phyloP scores from a whole-genome alignment of 192 early-diverging fungal genomes.

The Linnemannia elongata region DNA sequence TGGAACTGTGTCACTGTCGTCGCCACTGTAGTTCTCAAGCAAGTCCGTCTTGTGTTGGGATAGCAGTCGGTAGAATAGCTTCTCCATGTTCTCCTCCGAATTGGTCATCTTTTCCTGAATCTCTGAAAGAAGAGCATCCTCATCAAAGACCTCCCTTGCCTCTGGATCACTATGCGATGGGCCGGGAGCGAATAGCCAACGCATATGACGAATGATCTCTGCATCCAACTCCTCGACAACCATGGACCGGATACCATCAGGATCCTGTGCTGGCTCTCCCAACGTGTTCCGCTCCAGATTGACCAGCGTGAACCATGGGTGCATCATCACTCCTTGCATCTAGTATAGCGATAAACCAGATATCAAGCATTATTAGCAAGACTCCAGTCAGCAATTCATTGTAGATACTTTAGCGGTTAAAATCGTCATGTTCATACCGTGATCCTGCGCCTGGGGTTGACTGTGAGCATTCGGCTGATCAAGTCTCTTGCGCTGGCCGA shows the following conservation, averaged over 20 bases:
- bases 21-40: slow-evolving; percentile 39
- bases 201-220: slow-evolving; percentile 51
- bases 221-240: slow-evolving; percentile 31
- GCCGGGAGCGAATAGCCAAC: slow-evolving; percentile 54
- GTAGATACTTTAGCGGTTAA: not conserved
- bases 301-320: slow-evolving; percentile 63
- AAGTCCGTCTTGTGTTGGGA: slow-evolving; percentile 50
- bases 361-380: not conserved
- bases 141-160: slow-evolving; percentile 51
- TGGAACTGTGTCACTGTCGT: slow-evolving; percentile 41
- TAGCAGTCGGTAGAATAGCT: slow-evolving; percentile 42
- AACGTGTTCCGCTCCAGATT: slow-evolving; percentile 52
- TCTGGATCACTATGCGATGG: slow-evolving; percentile 50
- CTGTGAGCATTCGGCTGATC: slow-evolving; percentile 61
- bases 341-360: not conserved
- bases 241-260: slow-evolving; percentile 14
- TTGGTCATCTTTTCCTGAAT: slow-evolving; percentile 53
- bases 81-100: slow-evolving; percentile 52
- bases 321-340: slow-evolving; percentile 65
- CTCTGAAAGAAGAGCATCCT: slow-evolving; percentile 42
- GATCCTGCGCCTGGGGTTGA: slow-evolving; percentile 60
- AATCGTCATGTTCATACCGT: slow-evolving; percentile 40
- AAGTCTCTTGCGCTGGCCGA: slow-evolving; percentile 61
- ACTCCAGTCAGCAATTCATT: not conserved
- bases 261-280: slow-evolving; percentile 41